Percentiles rank a stretch among this genome's conserved stretches.
Conservation (phyloP, 2,329 filamentous ascomycete species). For the Fonsecaea monophora region DNA sequence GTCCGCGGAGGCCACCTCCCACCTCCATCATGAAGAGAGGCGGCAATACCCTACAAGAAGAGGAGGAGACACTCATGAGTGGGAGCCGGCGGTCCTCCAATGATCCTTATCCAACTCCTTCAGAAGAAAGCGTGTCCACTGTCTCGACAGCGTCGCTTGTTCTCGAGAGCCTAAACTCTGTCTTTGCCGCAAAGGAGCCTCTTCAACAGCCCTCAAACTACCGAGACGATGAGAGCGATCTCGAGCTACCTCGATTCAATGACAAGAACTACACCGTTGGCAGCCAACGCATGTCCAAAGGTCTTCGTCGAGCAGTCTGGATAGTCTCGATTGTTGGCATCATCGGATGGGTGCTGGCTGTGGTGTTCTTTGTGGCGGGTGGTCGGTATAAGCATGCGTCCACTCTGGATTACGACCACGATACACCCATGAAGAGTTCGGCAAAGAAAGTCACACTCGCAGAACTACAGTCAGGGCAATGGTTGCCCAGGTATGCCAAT, state of each 20-base stretch:
- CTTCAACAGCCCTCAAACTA: constrained; percentile 29
- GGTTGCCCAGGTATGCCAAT: constrained; percentile 48
- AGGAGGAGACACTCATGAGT: constrained; percentile 30
- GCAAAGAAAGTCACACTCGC: constrained; percentile 53
- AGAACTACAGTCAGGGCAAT: constrained; percentile 50
- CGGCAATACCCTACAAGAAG: constrained; percentile 15
- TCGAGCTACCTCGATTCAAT: constrained; percentile 39
- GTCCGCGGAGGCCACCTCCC: constrained; percentile 17
- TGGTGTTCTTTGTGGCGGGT: constrained; percentile 51
- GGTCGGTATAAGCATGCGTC: constrained; percentile 46
- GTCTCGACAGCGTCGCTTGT: constrained; percentile 43
- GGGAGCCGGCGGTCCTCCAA: constrained; percentile 12
- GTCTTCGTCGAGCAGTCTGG: constrained; percentile 50
- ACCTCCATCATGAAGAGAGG: constrained; percentile 23
- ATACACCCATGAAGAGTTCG: constrained; percentile 46
- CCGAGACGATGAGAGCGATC: constrained; percentile 42
- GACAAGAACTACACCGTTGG: constrained; percentile 27
- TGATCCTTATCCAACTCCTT: constrained; percentile 15
- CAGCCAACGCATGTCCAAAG: constrained; percentile 39
- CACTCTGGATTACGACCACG: constrained; percentile 42
- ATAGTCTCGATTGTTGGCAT: constrained; percentile 50
- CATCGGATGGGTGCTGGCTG: constrained; percentile 54
- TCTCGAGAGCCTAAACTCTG: constrained; percentile 42
- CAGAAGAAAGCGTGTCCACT: constrained; percentile 39
- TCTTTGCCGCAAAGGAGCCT: constrained; percentile 21